Evolutionary conservation across 1,284 basidiomycete genomes (phyloP), one percentile per base, ranked within the genome.

Genomic region (Fomitopsis schrenkii): DNA sequence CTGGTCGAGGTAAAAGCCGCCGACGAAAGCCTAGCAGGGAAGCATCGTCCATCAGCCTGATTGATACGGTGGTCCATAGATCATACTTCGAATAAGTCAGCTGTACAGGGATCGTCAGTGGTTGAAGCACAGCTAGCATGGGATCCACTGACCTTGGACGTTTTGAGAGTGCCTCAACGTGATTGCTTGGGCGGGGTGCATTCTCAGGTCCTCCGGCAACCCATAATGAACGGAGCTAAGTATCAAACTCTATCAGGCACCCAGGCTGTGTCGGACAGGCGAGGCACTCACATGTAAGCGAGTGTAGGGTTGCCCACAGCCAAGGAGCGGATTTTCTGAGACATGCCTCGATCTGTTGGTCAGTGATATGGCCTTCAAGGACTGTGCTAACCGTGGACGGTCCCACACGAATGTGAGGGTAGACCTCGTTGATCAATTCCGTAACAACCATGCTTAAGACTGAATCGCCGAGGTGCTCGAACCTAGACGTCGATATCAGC

Each of bases 261-360:
- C 17, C 12, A 40, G 12, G 14, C 14, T 40, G 38, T 15, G 14
- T 12, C 12, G 12, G 14, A 15, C 40, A 45, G 42, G 22, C 28
- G n/a, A 48, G 45, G 57, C 14, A 74, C 84, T 59, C 66, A 88
- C 87, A 91, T 86, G 9, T 81, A 78, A 0, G 90, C 88, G 15
- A 92, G 77, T 1, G 85, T 90, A n/a, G 78, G 68, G 67, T 92
- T 92, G 12, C 85, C 86, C 17, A 92, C 90, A 4, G 91, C 78
- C 62, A 90, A 73, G 5, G 87, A 81, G 22, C 88, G 76, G 53
- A 90, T 83, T 89, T 91, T 91, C 90, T 91, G 52, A 33, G 4
- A 9, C 15, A 19, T 17, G 38, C 12, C 53, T 41, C 22, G 19
- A 28, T 38, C 42, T 19, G 58, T 9, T 48, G 15, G n/a, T 19